Evolutionary conservation across 2,329 filamentous ascomycete genomes (phyloP), one percentile per base, ranked within the genome.

Genomic region (Aspergillus quadricinctus): DNA sequence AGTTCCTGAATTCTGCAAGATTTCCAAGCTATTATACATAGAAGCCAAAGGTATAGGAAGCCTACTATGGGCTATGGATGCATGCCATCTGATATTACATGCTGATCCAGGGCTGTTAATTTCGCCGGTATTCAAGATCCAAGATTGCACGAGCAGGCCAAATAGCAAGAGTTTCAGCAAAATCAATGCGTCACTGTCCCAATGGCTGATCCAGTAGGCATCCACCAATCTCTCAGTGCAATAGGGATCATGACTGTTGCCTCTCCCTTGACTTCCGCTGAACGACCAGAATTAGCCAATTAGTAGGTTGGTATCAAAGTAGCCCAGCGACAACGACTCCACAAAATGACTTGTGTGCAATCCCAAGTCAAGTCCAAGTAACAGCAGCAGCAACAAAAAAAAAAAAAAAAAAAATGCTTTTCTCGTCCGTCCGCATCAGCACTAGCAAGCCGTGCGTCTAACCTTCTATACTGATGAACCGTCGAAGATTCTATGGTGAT

Each of bases 401-500:
- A 58, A 57, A 43, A 57, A 58, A 53, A 37, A 56, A 61, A 51
- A 37, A 49, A 56, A 64, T 63, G 56, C 40, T 52, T 57, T 50
- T 48, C 41, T 49, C 50, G 54, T 56, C 62, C 62, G 58, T 64
- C 59, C 50, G 50, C 52, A 52, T 55, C 49, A 57, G 57, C 56
- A 54, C 57, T 50, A 56, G 53, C 55, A 53, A 52, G 56, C 54
- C 56, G 55, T 54, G 57, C 57, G 57, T 60, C 57, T 63, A 65
- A 56, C 57, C 59, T 48, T 66, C 62, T 64, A 64, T 64, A 48
- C 48, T 55, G 56, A 61, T 56, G 60, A 57, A 57, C 53, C 46
- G 53, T 62, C 55, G 55, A 53, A 49, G 55, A 62, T 52, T 66
- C 64, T 66, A 66, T 64, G 58, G 49, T 49, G 54, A 55, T 59